A percentile compares a stretch with the other conserved stretches of the same genome.
Evolutionary conservation across 169 alveolate species (phyloP).

Genomic region (Plasmodium inui): DNA sequence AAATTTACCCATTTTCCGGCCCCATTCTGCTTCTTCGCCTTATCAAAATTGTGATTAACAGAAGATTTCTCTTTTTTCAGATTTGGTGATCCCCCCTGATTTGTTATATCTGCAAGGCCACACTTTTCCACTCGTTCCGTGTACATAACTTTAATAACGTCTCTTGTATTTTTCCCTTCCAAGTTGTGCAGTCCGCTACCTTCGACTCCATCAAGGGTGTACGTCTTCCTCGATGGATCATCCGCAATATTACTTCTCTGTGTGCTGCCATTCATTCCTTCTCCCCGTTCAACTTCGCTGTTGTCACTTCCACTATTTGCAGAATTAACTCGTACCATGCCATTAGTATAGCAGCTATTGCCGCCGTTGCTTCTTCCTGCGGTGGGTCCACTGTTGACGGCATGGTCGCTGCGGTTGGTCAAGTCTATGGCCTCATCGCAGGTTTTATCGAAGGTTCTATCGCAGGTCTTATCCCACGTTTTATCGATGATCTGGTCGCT

Average conservation of each 20-base stretch:
- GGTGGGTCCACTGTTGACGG: neutral
- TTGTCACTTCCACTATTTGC: neutral
- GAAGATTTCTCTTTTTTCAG: neutral
- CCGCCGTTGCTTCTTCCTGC: neutral
- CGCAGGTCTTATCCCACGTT: neutral
- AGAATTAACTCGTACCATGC: neutral
- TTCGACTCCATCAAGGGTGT: neutral
- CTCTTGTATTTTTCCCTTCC: neutral
- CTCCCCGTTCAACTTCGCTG: neutral
- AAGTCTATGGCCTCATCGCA: neutral
- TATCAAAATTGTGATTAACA: neutral
- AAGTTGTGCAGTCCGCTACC: neutral
- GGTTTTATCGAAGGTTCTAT: neutral
- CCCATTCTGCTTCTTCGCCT: neutral
- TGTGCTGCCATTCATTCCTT: neutral
- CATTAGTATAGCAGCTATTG: neutral
- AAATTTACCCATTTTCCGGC: neutral
- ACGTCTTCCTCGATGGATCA: neutral
- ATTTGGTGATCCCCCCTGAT: neutral
- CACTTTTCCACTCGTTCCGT: neutral
- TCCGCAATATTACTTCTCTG: neutral
- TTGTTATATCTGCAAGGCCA: neutral
- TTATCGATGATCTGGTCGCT: neutral
- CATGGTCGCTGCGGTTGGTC: neutral
- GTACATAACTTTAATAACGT: conserved; percentile 1